phyloP scores from a whole-genome alignment of 108 stramenopile species.

The Cylindrotheca fusiformis region DNA sequence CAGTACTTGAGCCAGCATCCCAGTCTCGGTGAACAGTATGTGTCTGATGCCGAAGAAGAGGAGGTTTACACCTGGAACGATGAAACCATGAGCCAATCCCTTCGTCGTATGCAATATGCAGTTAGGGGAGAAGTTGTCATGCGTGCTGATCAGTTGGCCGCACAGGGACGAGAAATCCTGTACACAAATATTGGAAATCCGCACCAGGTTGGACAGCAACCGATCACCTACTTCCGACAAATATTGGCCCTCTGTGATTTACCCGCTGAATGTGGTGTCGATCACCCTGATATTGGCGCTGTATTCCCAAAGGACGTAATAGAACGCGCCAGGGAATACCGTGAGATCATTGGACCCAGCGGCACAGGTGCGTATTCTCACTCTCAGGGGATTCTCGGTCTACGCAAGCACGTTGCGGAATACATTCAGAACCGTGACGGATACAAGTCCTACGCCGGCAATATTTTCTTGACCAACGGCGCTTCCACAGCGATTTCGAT shows the following conservation, averaged over 20 bases:
- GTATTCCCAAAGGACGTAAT: constrained; percentile 71
- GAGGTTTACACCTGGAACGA: constrained; percentile 57
- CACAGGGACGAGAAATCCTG: constrained; percentile 38
- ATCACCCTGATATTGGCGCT: constrained; percentile 45
- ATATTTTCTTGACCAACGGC: constrained; percentile 93
- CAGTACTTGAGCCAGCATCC: constrained; percentile 38
- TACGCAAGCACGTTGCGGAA: constrained; percentile 76
- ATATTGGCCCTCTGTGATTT: constrained; percentile 86
- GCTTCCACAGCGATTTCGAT: constrained; percentile 85
- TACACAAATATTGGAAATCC: constrained; percentile 97
- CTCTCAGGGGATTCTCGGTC: constrained; percentile 48
- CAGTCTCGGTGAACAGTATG: constrained; percentile 29
- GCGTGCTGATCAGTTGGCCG: constrained; percentile 64
- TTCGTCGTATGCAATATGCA: constrained; percentile 81
- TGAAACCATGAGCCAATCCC: constrained; percentile 63
- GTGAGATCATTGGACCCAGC: constrained; percentile 56
- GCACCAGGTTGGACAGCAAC: constrained; percentile 88
- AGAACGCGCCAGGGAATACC: constrained; percentile 60
- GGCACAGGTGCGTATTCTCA: constrained; percentile 78
- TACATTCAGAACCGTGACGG: constrained; percentile 80
- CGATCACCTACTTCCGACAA: constrained; percentile 82
- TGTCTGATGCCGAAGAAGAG: constrained; percentile 27
- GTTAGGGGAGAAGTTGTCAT: constrained; percentile 78
- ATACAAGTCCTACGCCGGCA: constrained; percentile 55
- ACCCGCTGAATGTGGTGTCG: constrained; percentile 70